Evolutionary conservation across 331 rosid genomes (phyloP), one percentile per base, ranked within the genome.

Genomic region (Malus hybrid): DNA sequence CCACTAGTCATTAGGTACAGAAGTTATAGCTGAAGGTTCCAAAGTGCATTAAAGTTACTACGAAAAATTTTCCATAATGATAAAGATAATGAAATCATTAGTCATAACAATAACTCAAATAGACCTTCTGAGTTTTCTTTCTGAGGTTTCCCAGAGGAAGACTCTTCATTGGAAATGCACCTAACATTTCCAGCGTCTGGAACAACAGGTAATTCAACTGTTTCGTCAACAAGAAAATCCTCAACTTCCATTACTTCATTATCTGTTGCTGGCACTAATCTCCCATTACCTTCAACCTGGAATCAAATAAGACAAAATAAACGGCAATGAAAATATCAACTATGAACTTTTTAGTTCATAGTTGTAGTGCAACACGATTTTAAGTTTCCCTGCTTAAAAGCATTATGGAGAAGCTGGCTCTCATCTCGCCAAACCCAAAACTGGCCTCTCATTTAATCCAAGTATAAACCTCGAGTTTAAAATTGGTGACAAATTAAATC

Each of bases 221-320:
- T 86, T 80, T 86, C 96, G 69, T 82, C 87, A 70, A 89, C 96
- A 75, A 94, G 88, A 84, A 90, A 87, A 79, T 83, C 97, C 82
- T 88, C 97, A 78, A 95, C 93, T 84, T 92, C 90, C 90, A 92
- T 92, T 65, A 89, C 87, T 83, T 95, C 99, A 84, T 92, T 97
- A 78, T 95, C 97, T 34, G 97, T 90, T 74, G 99, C 99, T 56
- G 97, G 97, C 79, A 95, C 99, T 66, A 95, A 89, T 80, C 92
- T 95, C 82, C 99, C 99, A 82, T 95, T 92, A 74, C 97, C 96
- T 80, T 90, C 99, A 84, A 95, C 97, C 97, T 95, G 80, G 71
- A 33, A 81, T 84, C 74, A 82, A 27, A 78, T 81, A 71, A 69
- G 59, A 65, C 76, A 67, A 39, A 59, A 56, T 15, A 36, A 33